A percentile compares a stretch with the other conserved stretches of the same genome.
These are phyloP conservation scores for Yamagishiella unicocca DNA, from an alignment of 139 green algal genomes.

Conservation along the genomic window DNA sequence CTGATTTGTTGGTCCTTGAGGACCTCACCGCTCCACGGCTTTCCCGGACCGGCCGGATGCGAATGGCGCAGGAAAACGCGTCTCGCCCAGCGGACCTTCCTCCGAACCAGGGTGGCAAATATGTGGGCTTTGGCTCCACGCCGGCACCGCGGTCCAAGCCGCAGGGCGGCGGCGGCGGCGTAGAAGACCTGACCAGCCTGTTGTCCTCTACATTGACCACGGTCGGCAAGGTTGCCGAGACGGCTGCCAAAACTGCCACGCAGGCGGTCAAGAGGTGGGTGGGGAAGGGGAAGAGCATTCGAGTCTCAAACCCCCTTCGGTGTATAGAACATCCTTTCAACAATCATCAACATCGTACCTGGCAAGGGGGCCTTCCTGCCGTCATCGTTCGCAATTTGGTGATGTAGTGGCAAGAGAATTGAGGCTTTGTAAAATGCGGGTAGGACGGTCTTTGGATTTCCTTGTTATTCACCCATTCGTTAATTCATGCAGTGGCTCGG, in stretches of 20 bases:
- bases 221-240: conserved; percentile 50
- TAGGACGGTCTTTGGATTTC: too few species aligned
- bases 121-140: conserved; percentile 96
- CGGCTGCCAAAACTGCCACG: conserved; percentile 50
- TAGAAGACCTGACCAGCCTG: conserved; percentile 74
- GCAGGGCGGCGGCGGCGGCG: not conserved
- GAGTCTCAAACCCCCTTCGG: too few species aligned
- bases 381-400: too few species aligned
- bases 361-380: too few species aligned
- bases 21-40: too few species aligned
- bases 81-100: conserved; percentile 81
- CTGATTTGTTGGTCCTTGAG: too few species aligned
- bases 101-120: conserved; percentile 97
- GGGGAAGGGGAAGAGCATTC: not conserved
- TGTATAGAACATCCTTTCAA: too few species aligned
- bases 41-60: too few species aligned
- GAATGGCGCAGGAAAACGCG: conserved; percentile 93
- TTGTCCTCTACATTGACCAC: conserved; percentile 73
- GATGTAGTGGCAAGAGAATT: too few species aligned
- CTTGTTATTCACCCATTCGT: too few species aligned
- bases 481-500: conserved; percentile 31
- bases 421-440: too few species aligned
- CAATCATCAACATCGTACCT: too few species aligned
- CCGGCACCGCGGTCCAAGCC: conserved; percentile 54
- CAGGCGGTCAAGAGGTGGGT: conserved; percentile 50